A percentile compares a stretch with the other conserved stretches of the same genome.
Conservation (phyloP, 495 filamentous ascomycete species). For the Echria macrotheca region DNA sequence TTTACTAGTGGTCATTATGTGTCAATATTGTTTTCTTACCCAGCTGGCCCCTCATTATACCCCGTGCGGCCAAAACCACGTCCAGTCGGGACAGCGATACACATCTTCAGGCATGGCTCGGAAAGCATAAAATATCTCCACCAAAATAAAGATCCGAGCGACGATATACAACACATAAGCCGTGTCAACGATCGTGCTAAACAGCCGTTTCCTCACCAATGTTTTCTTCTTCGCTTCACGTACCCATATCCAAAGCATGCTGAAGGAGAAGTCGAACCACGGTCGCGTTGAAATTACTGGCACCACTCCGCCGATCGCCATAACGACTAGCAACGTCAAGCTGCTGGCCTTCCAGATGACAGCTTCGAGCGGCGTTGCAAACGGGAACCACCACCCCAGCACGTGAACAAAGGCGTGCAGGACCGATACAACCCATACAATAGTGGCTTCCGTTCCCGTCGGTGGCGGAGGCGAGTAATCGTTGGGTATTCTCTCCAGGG, state of each 20-base stretch:
- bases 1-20: too few species aligned
- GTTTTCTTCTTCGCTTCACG: constrained; percentile 9
- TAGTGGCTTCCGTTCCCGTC: constrained; percentile 14
- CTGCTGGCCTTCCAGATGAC: constrained; percentile 11
- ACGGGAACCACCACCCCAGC: constrained; percentile 20
- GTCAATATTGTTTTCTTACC: too few species aligned
- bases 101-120: constrained; percentile 12
- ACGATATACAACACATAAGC: constrained; percentile 12
- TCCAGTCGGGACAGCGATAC: constrained; percentile 10
- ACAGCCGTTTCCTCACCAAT: constrained; percentile 1
- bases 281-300: constrained; percentile 11
- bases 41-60: too few species aligned
- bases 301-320: constrained; percentile 13
- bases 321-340: constrained; percentile 13
- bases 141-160: constrained; percentile 9
- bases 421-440: constrained; percentile 20
- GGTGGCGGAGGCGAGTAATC: constrained; percentile 22
- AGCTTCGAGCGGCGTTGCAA: constrained; percentile 15
- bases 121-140: constrained; percentile 12
- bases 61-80: constrained; percentile 13
- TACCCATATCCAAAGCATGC: constrained; percentile 17
- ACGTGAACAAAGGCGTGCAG: constrained; percentile 16
- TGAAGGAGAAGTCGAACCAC: constrained; percentile 18
- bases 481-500: constrained; percentile 24
- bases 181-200: constrained; percentile 6